Evolutionary conservation across 352 stramenopile genomes (phyloP), one percentile per base, ranked within the genome.

Genomic region (Globisporangium camurandrum): DNA sequence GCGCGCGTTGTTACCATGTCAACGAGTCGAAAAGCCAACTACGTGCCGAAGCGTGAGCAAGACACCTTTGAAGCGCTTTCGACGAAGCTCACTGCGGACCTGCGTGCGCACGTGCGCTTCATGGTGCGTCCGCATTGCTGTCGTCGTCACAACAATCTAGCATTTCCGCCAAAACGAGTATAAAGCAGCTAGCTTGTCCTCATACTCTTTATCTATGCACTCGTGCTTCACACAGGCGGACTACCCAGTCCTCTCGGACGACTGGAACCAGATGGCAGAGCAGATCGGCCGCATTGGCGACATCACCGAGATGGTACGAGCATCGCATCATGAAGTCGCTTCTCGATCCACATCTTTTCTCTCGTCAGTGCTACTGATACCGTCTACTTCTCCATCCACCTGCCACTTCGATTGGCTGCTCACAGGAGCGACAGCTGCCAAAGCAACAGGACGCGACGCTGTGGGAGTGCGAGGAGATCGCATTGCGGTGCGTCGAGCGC

Each of bases 401-500:
- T n/a, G n/a, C n/a, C n/a, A n/a, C n/a, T n/a, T n/a, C n/a, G 23
- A 46, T 19, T 28, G 46, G 12, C 17, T n/a, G 37, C 30, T 55
- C 27, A 37, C 20, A 87, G 66, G 87, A 95, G 57, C 64, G 84
- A 12, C 65, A 76, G 38, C 58, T 95, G 22, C 75, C 73, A 3
- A 95, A 95, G 57, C 71, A 85, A 28, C 82, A 86, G 24, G 84
- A 92, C 49, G 79, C 80, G 26, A 96, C 87, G 23, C 59, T 96
- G 8, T 96, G 87, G 87, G 87, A 96, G 56, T 89, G 84, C 39
- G 87, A 96, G 63, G 87, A 95, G 52, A 69, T 92, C 27, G 81
- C 81, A 0, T 56, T 91, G 19, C 61, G 82, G 83, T 91, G 53
- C n/a, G 54, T 43, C 8, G 6, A 0, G n/a, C 12, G 6, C 34